A percentile compares a stretch with the other conserved stretches of the same genome.
phyloP scores from a whole-genome alignment of 202 grass and related monocot species.

The Setaria italica region DNA sequence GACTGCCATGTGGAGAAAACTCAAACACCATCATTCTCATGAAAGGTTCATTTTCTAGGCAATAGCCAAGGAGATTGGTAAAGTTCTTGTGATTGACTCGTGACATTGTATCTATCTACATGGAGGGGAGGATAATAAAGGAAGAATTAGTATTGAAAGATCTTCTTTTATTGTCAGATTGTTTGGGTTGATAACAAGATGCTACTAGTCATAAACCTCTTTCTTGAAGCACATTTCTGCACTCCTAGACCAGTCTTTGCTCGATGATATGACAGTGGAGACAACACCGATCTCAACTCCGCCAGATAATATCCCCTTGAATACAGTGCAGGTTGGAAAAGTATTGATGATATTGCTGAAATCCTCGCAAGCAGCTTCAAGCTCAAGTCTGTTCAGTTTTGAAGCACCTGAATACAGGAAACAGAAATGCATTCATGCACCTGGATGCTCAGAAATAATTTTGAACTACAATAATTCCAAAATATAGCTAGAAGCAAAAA shows the following conservation, averaged over 20 bases:
- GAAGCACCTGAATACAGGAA: constrained; percentile 61
- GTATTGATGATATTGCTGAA: constrained; percentile 90
- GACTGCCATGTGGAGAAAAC: constrained; percentile 81
- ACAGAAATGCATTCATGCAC: constrained; percentile 19
- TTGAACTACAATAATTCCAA: not conserved
- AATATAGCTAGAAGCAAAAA: constrained; percentile 21
- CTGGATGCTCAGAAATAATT: not conserved
- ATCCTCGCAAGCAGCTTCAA: constrained; percentile 81
- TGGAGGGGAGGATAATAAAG: constrained; percentile 44
- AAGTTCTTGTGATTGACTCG: constrained; percentile 93
- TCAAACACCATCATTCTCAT: constrained; percentile 92
- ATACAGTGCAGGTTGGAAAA: constrained; percentile 67
- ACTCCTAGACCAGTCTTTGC: constrained; percentile 75
- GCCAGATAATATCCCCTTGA: constrained; percentile 84
- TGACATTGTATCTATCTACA: constrained; percentile 83
- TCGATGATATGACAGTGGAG: constrained; percentile 63
- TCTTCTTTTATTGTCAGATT: constrained; percentile 7
- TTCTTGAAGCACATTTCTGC: constrained; percentile 68
- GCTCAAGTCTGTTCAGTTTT: constrained; percentile 69
- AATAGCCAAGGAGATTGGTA: constrained; percentile 80
- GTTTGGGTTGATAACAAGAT: constrained; percentile 40
- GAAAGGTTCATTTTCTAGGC: constrained; percentile 79
- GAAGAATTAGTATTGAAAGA: constrained; percentile 44
- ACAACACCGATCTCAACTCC: constrained; percentile 75
- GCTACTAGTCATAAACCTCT: constrained; percentile 54